These are phyloP conservation scores for Prunus campanulata DNA, from an alignment of 306 rosid species.

Conservation along the genomic window DNA sequence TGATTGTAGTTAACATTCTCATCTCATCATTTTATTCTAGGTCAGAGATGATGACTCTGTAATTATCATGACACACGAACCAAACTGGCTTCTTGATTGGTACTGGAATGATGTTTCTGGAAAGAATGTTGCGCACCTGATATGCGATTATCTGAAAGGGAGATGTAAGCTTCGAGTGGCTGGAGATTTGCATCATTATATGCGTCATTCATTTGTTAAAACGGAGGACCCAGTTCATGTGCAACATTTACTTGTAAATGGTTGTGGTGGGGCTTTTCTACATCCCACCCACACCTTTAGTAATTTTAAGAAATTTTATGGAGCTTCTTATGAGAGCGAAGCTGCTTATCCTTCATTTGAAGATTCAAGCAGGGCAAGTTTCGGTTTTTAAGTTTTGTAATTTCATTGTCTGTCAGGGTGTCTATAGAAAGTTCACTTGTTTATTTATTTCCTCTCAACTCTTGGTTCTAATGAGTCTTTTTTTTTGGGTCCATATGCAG, in stretches of 20 bases:
- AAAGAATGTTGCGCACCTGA: slow-evolving; percentile 79
- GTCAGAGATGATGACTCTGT: slow-evolving; percentile 80
- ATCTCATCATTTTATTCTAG: slow-evolving; percentile 41
- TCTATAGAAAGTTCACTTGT: slow-evolving; percentile 11
- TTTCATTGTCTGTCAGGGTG: neutral
- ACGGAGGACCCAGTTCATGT: slow-evolving; percentile 73
- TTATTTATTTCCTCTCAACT: slow-evolving; percentile 10
- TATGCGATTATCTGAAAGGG: slow-evolving; percentile 81
- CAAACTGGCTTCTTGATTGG: slow-evolving; percentile 94
- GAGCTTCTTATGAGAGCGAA: slow-evolving; percentile 73
- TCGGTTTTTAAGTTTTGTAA: slow-evolving; percentile 10
- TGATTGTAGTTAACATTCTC: slow-evolving; percentile 23
- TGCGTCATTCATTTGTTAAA: slow-evolving; percentile 87
- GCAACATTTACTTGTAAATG: slow-evolving; percentile 90
- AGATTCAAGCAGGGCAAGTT: slow-evolving; percentile 87
- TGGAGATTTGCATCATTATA: slow-evolving; percentile 99
- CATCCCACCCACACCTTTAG: slow-evolving; percentile 97
- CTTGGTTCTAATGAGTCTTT: slow-evolving; percentile 18
- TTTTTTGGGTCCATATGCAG: slow-evolving; percentile 39
- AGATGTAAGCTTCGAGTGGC: slow-evolving; percentile 95
- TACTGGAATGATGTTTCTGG: slow-evolving; percentile 86
- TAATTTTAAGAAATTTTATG: slow-evolving; percentile 58
- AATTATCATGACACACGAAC: slow-evolving; percentile 90
- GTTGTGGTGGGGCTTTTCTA: slow-evolving; percentile 98
- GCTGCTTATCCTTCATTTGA: slow-evolving; percentile 94